Evolutionary conservation across 768 basidiomycete genomes (phyloP).

Genomic region (Phanerodontia chrysosporium): DNA sequence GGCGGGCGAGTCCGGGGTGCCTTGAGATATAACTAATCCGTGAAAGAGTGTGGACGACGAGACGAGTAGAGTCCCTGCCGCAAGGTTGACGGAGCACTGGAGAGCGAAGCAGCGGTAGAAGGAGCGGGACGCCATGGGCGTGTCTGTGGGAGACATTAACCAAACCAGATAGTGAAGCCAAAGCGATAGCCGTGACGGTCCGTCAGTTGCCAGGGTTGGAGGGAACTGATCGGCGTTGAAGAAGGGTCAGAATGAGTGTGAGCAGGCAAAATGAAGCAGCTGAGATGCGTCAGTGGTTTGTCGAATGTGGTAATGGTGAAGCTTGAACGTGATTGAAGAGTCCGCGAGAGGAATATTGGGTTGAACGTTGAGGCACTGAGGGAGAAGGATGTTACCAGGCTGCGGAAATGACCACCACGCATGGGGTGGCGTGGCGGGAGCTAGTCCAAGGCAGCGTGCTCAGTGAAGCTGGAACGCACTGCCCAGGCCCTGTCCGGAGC

Average conservation of each 20-base stretch:
- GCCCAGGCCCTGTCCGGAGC: slow-evolving; percentile 42
- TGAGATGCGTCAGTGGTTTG: not conserved
- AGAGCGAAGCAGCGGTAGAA: not conserved
- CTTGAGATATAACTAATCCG: not conserved
- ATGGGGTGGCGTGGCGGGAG: not conserved
- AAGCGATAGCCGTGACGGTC: not conserved
- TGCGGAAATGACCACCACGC: not conserved
- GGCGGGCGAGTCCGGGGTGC: slow-evolving; percentile 9
- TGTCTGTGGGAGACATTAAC: slow-evolving; percentile 2
- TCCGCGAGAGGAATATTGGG: not conserved
- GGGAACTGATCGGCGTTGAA: not conserved
- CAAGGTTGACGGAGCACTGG: not conserved
- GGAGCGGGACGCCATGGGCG: slow-evolving; percentile 4
- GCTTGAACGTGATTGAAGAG: slow-evolving; percentile 10
- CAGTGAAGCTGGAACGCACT: slow-evolving; percentile 71
- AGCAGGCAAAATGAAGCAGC: slow-evolving; percentile 11
- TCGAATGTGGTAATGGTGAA: not conserved
- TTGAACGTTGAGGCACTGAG: not conserved
- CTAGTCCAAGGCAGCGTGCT: slow-evolving; percentile 12
- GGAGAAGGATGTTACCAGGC: not conserved
- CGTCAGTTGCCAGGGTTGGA: not conserved
- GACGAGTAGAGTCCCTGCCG: not conserved
- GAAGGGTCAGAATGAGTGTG: slow-evolving; percentile 8
- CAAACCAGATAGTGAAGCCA: slow-evolving; percentile 5
- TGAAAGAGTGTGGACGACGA: slow-evolving; percentile 9